Evolutionary conservation across 768 basidiomycete genomes (phyloP).

Genomic region (Postia placenta): DNA sequence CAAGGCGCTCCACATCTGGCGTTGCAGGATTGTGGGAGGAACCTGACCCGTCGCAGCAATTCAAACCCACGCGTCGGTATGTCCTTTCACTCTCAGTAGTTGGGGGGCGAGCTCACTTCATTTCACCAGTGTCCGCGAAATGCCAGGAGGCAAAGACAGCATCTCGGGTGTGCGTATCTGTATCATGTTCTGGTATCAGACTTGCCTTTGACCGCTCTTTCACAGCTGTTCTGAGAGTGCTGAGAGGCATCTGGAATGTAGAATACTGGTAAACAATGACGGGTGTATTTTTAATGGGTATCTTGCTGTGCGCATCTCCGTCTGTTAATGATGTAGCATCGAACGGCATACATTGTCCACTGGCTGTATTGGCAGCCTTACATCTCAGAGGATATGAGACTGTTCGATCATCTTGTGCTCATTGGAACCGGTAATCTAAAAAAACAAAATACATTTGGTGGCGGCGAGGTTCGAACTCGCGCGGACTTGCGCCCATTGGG

Average conservation of each 20-base stretch:
- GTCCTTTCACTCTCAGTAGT: slow-evolving; percentile 13
- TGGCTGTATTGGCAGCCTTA: too few species aligned
- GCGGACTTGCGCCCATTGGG: slow-evolving; percentile 81
- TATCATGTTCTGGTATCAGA: too few species aligned
- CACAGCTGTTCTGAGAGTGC: too few species aligned
- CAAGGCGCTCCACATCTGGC: slow-evolving; percentile 39
- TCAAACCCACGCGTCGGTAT: slow-evolving; percentile 68
- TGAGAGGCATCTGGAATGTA: too few species aligned
- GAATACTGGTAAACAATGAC: too few species aligned
- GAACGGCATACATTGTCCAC: too few species aligned
- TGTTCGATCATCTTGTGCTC: too few species aligned
- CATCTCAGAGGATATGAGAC: too few species aligned
- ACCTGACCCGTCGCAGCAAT: slow-evolving; percentile 31
- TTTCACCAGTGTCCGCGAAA: slow-evolving; percentile 50
- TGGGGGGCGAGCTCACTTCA: background rate
- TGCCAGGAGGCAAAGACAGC: slow-evolving; percentile 61
- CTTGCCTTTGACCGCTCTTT: too few species aligned
- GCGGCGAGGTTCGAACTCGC: slow-evolving; percentile 91
- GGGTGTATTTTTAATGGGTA: too few species aligned
- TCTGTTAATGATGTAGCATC: too few species aligned
- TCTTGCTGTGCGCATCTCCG: too few species aligned
- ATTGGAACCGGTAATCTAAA: background rate
- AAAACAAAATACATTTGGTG: slow-evolving; percentile 39
- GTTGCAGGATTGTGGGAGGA: slow-evolving; percentile 31
- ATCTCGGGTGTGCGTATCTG: slow-evolving; percentile 35